A percentile compares a stretch with the other conserved stretches of the same genome.
These are phyloP conservation scores for Trichoderma sp. DNA, from an alignment of 2,329 filamentous ascomycete species.

Conservation along the genomic window DNA sequence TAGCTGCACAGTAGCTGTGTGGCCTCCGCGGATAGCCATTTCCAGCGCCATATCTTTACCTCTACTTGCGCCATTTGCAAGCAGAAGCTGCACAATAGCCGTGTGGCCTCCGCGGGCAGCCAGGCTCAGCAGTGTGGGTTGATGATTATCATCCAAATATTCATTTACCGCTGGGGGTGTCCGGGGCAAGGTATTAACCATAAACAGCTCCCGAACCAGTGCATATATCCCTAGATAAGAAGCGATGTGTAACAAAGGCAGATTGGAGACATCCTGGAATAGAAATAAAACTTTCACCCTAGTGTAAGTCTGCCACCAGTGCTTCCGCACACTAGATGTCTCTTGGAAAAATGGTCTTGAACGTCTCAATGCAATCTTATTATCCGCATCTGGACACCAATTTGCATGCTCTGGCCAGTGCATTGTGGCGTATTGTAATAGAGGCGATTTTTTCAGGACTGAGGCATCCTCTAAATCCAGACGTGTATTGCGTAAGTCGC, in stretches of 20 bases:
- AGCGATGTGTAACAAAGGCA: neutral
- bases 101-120: neutral
- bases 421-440: neutral
- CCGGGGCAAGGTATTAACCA: rapidly evolving
- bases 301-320: neutral
- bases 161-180: neutral
- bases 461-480: neutral
- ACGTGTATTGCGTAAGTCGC: neutral
- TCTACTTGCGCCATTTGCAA: too few relatives aligned
- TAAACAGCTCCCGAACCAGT: neutral
- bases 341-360: neutral
- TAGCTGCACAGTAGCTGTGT: too few relatives aligned
- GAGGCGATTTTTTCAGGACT: neutral
- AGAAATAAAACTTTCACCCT: too few relatives aligned
- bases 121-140: neutral
- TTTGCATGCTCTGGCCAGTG: neutral
- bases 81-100: neutral
- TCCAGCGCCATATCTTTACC: too few relatives aligned
- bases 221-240: neutral
- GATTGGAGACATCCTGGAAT: too few relatives aligned
- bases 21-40: too few relatives aligned
- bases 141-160: rapidly evolving
- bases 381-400: neutral
- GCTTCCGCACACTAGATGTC: neutral
- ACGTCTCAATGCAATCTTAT: neutral